Base-by-base conservation (phyloP, 2,329 filamentous ascomycete species). In the Epichloe sp. region DNA sequence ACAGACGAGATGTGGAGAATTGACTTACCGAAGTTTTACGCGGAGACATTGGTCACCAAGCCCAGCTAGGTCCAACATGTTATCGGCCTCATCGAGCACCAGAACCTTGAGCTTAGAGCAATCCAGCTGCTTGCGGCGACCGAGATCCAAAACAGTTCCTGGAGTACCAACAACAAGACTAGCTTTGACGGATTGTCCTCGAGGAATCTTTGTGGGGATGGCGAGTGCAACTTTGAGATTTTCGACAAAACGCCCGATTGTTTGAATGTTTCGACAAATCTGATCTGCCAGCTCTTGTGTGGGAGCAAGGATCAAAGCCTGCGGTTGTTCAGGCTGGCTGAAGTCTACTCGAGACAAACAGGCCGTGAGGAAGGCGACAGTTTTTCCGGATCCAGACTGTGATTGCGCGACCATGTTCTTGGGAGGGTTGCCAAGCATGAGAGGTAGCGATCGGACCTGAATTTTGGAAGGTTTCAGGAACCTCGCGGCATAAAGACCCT, bases 341-440 rank as follows among this genome's bases (percentile, higher is more conserved):
- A 90, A 78, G 62, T 98, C 88, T 63, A 97, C 71, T 56, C 93
- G 88, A 53, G 86, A 86, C 41, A 98, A 78, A 54, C 95, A 86
- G 54, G 95, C 95, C 55, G 95, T 83, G 44, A 93, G 87, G 67
- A 98, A 98, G 21, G 93, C 93, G 19, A 90, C 93, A 0, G 93
- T 98, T 75, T 98, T 98, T 63, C 93, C 93, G 19, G 93, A 98
- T 60, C 93, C 93, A 2, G 93, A 98, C 68, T 98, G 93, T n/a
- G 93, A 98, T 70, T 98, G 93, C 3, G 90, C 93, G 63, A 98
- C 91, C 78, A 98, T 86, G 69, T 97, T 97, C 57, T 78, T 77
- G 0, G 91, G 85, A n/a, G 93, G 91, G 63, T 95, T 76, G 60
- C 79, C 73, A 56, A 98, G 79, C 63, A 98, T 85, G 51, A 98